Evolutionary conservation across 768 basidiomycete genomes (phyloP).

Genomic region (Gymnopilus dilepis): DNA sequence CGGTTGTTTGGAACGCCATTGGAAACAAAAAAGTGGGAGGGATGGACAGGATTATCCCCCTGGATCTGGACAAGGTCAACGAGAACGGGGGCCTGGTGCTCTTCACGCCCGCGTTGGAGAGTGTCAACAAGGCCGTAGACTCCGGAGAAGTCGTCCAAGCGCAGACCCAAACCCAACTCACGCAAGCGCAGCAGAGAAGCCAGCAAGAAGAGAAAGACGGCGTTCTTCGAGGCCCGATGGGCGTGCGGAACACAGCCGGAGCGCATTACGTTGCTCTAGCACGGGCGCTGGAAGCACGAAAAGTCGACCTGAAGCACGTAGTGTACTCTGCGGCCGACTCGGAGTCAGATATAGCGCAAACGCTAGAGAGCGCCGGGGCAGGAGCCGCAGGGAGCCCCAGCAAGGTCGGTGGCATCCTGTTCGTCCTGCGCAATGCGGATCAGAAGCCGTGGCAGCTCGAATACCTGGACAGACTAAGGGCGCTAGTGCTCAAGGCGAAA

Average conservation of each 20-base stretch:
- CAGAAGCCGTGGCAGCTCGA: slow-evolving; percentile 50
- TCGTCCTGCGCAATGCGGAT: slow-evolving; percentile 64
- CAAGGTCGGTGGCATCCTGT: slow-evolving; percentile 40
- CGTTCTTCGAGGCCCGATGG: slow-evolving; percentile 33
- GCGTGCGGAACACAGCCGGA: slow-evolving; percentile 54
- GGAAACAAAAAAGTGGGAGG: slow-evolving; percentile 6
- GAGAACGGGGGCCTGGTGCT: slow-evolving; percentile 38
- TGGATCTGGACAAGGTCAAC: slow-evolving; percentile 29
- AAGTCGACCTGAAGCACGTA: slow-evolving; percentile 44
- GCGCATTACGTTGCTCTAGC: slow-evolving; percentile 60
- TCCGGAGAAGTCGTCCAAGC: slow-evolving; percentile 41
- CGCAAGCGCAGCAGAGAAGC: not conserved
- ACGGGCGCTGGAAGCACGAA: slow-evolving; percentile 34
- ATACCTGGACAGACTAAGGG: slow-evolving; percentile 37
- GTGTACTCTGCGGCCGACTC: slow-evolving; percentile 43
- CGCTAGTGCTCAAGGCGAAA: slow-evolving; percentile 20
- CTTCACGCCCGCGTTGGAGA: slow-evolving; percentile 61
- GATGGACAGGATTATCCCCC: slow-evolving; percentile 37
- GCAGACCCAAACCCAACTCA: not conserved
- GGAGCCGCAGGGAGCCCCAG: too few species aligned
- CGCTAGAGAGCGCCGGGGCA: slow-evolving; percentile 26
- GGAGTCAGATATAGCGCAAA: slow-evolving; percentile 1
- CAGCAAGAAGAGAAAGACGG: slow-evolving; percentile 45
- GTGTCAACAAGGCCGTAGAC: slow-evolving; percentile 68
- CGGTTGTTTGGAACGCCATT: slow-evolving; percentile 47